Evolutionary conservation across 164 flowering plant species (phyloP).

Genomic region (Vitis rotundifolia): DNA sequence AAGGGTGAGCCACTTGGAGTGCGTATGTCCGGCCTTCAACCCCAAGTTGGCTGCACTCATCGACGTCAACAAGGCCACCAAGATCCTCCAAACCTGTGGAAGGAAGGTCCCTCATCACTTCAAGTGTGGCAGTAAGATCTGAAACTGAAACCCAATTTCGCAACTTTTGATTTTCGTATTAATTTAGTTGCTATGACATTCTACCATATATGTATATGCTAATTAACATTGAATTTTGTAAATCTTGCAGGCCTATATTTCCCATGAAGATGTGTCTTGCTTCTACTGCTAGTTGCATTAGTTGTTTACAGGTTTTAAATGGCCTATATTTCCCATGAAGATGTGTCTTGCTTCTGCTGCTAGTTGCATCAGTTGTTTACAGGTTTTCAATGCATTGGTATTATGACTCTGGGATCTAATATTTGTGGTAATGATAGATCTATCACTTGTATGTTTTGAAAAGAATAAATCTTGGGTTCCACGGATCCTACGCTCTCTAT

Average conservation of each 20-base stretch:
- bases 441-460: too few species aligned
- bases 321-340: background rate
- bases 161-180: too few species aligned
- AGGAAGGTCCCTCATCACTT: conserved; percentile 15
- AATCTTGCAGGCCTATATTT: conserved; percentile 4
- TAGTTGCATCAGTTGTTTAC: background rate
- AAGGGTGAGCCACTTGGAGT: conserved; percentile 13
- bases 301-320: too few species aligned
- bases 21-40: conserved; percentile 8
- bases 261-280: background rate
- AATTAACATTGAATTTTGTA: too few species aligned
- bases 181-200: too few species aligned
- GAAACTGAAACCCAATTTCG: too few species aligned
- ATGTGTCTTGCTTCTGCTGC: background rate
- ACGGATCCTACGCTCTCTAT: too few species aligned
- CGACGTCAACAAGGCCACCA: background rate
- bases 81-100: conserved; percentile 9
- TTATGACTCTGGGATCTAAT: too few species aligned
- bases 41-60: conserved; percentile 13
- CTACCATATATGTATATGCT: too few species aligned
- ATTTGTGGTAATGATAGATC: too few species aligned
- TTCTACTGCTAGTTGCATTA: background rate
- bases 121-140: conserved; percentile 11
- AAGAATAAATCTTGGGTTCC: too few species aligned
- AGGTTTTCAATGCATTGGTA: too few species aligned